Evolutionary conservation across 169 alveolate species (phyloP).

Genomic region (Blepharisma undulans): DNA sequence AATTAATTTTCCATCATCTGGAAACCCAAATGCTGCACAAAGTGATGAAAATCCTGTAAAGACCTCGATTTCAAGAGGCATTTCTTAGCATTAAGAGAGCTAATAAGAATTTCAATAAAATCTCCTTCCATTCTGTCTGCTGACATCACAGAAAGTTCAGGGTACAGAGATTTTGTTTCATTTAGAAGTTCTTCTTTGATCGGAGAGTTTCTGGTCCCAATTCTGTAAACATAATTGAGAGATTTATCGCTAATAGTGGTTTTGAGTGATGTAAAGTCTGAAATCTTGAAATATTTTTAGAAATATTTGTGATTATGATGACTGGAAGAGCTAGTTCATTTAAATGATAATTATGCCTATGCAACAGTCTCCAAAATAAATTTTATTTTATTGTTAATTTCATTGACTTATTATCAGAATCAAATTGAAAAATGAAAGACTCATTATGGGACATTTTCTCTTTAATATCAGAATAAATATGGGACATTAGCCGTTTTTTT

Average conservation of each 20-base stretch:
- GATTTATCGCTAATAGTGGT: not conserved
- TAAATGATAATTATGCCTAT: not conserved
- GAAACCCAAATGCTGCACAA: constrained; percentile 52
- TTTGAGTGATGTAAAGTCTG: not conserved
- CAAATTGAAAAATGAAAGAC: no score
- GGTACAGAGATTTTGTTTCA: constrained; percentile 27
- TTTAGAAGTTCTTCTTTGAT: constrained; percentile 20
- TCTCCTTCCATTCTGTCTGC: constrained; percentile 50
- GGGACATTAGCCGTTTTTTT: no score
- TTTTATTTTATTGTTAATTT: no score
- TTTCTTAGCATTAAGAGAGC: constrained; percentile 40
- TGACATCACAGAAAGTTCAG: constrained; percentile 25
- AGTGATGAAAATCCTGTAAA: constrained; percentile 70
- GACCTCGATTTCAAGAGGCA: constrained; percentile 62
- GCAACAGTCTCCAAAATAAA: no score
- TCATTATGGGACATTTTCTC: no score
- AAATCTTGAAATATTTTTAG: not conserved
- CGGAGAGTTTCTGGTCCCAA: not conserved
- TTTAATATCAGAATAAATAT: no score
- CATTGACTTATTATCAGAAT: no score
- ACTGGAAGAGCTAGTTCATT: not conserved
- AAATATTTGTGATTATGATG: not conserved
- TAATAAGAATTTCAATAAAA: constrained; percentile 41
- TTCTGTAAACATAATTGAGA: not conserved
- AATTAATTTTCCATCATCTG: constrained; percentile 56